Evolutionary conservation across 2,329 filamentous ascomycete genomes (phyloP), one percentile per base, ranked within the genome.

Genomic region (Septoria petroselini): DNA sequence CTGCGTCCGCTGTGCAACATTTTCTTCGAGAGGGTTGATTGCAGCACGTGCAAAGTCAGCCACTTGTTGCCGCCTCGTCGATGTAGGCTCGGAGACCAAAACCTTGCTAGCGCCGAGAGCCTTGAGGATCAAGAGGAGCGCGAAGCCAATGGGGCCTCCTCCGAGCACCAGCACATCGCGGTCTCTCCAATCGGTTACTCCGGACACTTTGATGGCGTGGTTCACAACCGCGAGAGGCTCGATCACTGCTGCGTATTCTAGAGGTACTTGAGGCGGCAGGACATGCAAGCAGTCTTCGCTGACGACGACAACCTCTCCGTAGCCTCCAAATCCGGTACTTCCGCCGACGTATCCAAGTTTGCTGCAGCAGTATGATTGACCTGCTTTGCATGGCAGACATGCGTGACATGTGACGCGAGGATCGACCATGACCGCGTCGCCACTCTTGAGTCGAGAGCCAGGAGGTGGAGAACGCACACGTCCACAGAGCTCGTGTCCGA

Each of bases 401-500:
- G 27, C n/a, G 3, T 41, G 41, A 48, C 58, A 60, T 19, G 58
- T 47, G 4, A 61, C 43, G 4, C 57, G 41, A n/a, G 60, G 60
- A 41, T 61, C 58, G 30, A 60, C 53, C 52, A 62, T 58, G 3
- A 61, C 58, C 4, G 50, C 19, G 29, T 56, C 48, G 1, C 58
- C 58, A 12, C 38, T n/a, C n/a, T 35, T 42, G 18, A 62, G 51
- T 29, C 47, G 48, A 5, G 48, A 55, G 1, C 43, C 44, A 5
- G 41, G 27, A 5, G 57, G 52, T 15, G 54, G 40, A 18, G 41
- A 48, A 8, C 42, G 46, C 14, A 62, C 53, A 19, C 48, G 49
- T 12, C 60, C 60, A 42, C 55, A 61, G 46, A 62, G 58, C 41
- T 62, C 58, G 40, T 62, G 58, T 27, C 60, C 55, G 7, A 55